phyloP scores from a whole-genome alignment of 768 basidiomycete species.

The Suillus luteus region DNA sequence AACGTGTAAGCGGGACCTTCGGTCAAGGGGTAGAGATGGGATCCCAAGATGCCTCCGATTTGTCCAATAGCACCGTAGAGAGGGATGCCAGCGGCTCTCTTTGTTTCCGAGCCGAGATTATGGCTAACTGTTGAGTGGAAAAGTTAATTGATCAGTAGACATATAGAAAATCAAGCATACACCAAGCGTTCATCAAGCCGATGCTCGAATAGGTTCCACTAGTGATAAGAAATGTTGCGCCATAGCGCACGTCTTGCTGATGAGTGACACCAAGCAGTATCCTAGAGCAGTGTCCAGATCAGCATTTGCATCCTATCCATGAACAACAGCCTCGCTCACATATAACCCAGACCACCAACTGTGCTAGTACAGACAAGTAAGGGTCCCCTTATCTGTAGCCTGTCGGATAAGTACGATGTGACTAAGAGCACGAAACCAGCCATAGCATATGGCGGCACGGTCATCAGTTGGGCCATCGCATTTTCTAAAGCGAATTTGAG shows the following conservation, averaged over 20 bases:
- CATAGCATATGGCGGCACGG: conserved; percentile 55
- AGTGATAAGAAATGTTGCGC: conserved; percentile 48
- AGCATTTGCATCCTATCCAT: not conserved
- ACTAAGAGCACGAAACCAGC: conserved; percentile 39
- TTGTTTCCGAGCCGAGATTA: conserved; percentile 48
- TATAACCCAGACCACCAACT: conserved; percentile 42
- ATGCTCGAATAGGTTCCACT: conserved; percentile 48
- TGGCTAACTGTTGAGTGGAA: conserved; percentile 36
- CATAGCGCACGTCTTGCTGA: conserved; percentile 42
- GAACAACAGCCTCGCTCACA: conserved; percentile 29
- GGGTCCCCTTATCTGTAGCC: conserved; percentile 45
- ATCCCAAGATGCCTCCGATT: conserved; percentile 41
- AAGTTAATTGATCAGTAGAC: conserved; percentile 1
- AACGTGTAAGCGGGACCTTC: conserved; percentile 43
- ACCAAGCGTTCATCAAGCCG: conserved; percentile 50
- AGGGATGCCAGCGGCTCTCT: conserved; percentile 44
- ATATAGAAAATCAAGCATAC: conserved; percentile 28
- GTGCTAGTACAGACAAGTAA: conserved; percentile 32
- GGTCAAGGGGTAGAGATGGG: conserved; percentile 43
- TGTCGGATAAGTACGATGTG: conserved; percentile 44
- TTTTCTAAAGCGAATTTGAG: conserved; percentile 27
- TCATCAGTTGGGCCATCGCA: conserved; percentile 50
- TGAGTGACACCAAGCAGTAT: conserved; percentile 38
- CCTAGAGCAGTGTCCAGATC: conserved; percentile 10
- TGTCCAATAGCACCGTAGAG: conserved; percentile 46